Evolutionary conservation across 768 basidiomycete species (phyloP), one percentile per base, ranked within the genome.

Genomic region (Russula vinacea): DNA sequence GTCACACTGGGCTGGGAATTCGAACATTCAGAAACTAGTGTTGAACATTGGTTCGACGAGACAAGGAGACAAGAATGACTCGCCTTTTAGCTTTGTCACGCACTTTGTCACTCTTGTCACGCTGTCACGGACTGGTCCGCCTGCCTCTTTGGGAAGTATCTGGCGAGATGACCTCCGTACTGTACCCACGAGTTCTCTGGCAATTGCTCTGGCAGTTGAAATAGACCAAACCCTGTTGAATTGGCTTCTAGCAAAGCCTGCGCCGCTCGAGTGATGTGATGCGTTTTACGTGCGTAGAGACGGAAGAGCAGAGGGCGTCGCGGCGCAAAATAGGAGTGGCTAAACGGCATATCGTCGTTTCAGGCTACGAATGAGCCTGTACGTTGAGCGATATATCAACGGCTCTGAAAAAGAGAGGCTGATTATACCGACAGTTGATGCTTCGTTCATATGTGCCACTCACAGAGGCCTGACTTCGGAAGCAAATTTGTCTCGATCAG

Each of bases 31-130:
- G 50, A 44, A 52, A 44, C 58, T 53, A 50, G 32, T 54, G 33
- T 35, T 58, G 62, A 57, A 37, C 26, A 50, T n/a, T 39, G 35
- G 61, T 22, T 10, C 7, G 32, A n/a, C 45, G 50, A 47, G 45
- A 47, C 7, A 40, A n/a, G n/a, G n/a, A n/a, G n/a, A n/a, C n/a
- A n/a, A n/a, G n/a, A 22, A 58, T 64, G 62, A 64, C 62, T 64
- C 62, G 51, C 62, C 62, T 64, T 50, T 29, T 47, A 47, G 44
- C 17, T 2, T 5, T 13, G 62, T 63, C 50, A 64, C 62, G 5
- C 32, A 22, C 39, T 22, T 22, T 24, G 45, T 47, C n/a, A 42
- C 56, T 29, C 29, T 29, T 8, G 29, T 54, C 37, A 54, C 54
- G 17, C 13, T n/a, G 44, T 47, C 7, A 55, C 54, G 5, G 7